A percentile compares a stretch with the other conserved stretches of the same genome.
These are phyloP conservation scores for Gypsophila paniculata DNA, from an alignment of 179 eudicot genomes.

Conservation along the genomic window DNA sequence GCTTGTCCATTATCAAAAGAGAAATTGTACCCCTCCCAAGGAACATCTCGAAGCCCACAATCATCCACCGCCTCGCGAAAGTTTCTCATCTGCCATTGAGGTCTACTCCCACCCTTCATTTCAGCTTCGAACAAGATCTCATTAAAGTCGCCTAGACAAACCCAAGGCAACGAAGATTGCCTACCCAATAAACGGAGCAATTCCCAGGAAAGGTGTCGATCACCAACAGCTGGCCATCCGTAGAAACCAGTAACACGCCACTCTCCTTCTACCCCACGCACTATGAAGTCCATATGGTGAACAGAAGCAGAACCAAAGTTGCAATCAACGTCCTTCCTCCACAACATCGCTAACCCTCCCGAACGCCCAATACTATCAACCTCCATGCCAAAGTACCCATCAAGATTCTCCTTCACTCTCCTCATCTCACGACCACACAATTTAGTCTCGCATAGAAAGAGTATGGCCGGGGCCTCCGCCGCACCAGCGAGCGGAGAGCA, in stretches of 20 bases:
- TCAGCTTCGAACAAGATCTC: background rate
- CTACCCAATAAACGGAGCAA: background rate
- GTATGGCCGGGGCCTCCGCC: background rate
- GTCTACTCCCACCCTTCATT: background rate
- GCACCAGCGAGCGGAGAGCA: background rate
- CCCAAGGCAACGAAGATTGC: background rate
- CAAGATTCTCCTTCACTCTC: too few relatives aligned
- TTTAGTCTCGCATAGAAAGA: background rate
- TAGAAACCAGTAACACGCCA: background rate
- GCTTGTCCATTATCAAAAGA: background rate
- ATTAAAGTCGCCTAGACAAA: background rate
- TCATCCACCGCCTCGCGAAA: background rate
- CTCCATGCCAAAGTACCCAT: too few relatives aligned
- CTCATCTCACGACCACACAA: too few relatives aligned
- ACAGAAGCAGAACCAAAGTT: too few relatives aligned
- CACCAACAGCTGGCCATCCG: background rate
- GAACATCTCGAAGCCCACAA: background rate
- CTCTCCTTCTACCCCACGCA: background rate
- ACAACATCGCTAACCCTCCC: too few relatives aligned
- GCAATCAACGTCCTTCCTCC: too few relatives aligned
- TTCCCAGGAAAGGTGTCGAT: background rate
- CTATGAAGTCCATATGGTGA: background rate
- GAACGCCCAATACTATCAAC: too few relatives aligned
- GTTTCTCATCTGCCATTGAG: background rate
- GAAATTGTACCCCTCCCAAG: background rate